Evolutionary conservation across 1,284 basidiomycete species (phyloP).

Genomic region (Lentinula novae-zelandiae): DNA sequence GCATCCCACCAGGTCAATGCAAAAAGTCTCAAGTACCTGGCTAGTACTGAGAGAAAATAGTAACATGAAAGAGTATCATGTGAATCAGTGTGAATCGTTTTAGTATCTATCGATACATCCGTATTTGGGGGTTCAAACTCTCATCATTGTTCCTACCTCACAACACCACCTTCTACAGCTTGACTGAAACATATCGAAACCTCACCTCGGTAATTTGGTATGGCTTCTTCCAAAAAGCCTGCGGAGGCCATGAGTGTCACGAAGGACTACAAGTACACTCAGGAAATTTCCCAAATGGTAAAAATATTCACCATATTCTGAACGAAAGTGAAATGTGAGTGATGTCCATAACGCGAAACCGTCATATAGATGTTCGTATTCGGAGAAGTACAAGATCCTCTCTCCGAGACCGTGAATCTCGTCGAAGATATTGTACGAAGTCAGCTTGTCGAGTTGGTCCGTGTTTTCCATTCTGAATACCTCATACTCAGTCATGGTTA

Average conservation of each 20-base stretch:
- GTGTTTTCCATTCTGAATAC: conserved; percentile 20
- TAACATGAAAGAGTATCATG: no score
- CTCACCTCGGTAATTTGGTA: neutral
- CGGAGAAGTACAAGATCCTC: conserved; percentile 90
- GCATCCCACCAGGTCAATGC: no score
- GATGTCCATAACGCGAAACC: neutral
- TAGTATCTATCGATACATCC: no score
- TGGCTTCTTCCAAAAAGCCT: conserved; percentile 13
- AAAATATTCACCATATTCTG: neutral
- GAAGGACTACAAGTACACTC: conserved; percentile 63
- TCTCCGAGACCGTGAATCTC: conserved; percentile 83
- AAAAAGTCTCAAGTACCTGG: no score
- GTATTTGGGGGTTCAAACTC: no score
- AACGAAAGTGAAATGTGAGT: neutral
- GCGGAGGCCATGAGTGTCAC: neutral
- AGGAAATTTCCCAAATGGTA: conserved; percentile 83
- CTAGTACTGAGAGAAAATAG: no score
- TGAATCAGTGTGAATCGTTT: no score
- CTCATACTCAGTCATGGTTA: neutral
- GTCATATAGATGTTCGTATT: conserved; percentile 88
- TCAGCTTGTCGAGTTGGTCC: conserved; percentile 89
- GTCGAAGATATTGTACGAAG: conserved; percentile 96
- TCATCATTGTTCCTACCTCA: no score
- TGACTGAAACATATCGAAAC: no score
- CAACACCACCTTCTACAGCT: no score